Evolutionary conservation across 164 flowering plant species (phyloP).

Genomic region (Umbellularia californica): DNA sequence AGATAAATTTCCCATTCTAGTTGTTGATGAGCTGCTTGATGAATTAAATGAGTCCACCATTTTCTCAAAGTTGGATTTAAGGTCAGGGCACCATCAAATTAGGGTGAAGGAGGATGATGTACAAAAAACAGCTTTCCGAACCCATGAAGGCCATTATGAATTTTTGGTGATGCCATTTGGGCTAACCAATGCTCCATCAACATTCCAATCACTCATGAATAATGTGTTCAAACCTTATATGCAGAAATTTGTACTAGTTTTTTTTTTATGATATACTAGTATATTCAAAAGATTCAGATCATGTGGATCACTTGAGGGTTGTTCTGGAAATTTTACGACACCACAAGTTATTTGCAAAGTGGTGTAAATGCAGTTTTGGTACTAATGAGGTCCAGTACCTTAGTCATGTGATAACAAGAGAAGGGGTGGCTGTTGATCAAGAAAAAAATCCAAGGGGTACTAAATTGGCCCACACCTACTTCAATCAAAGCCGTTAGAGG

Average conservation of each 20-base stretch:
- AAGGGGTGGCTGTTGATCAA: background rate
- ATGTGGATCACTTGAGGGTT: background rate
- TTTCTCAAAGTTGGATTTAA: slow-evolving; percentile 3
- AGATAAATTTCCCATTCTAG: background rate
- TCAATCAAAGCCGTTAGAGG: background rate
- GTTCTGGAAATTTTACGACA: background rate
- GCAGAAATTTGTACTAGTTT: background rate
- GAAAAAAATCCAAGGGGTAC: background rate
- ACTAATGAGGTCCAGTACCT: background rate
- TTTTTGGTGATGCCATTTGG: slow-evolving; percentile 5
- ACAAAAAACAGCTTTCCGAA: background rate
- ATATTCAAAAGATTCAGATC: background rate
- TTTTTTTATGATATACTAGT: background rate
- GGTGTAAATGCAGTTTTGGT: background rate
- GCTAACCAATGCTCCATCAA: background rate
- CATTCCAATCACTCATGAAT: slow-evolving; percentile 4
- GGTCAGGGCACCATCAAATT: background rate
- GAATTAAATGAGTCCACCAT: background rate
- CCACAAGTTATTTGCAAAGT: background rate
- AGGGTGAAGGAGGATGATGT: background rate
- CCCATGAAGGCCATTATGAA: slow-evolving; percentile 5
- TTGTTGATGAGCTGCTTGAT: background rate
- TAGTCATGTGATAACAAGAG: background rate
- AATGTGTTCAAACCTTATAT: background rate
- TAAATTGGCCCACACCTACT: background rate